Percentiles rank a stretch among this genome's conserved stretches.
These are phyloP conservation scores for Cordyceps tenuipes DNA, from an alignment of 2,329 filamentous ascomycete genomes.

Conservation along the genomic window DNA sequence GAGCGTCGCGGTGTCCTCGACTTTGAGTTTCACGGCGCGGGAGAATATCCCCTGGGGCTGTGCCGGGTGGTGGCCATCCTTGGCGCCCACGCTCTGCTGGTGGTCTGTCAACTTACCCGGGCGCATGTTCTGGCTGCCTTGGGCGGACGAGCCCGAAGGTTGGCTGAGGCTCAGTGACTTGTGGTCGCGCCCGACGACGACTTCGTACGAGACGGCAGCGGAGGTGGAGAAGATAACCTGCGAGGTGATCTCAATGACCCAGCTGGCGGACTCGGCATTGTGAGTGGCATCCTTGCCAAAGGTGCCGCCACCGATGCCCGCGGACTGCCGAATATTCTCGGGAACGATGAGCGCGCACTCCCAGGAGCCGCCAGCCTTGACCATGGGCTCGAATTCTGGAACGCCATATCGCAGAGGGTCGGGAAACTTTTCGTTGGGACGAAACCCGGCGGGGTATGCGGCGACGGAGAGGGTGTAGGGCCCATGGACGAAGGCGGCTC, in stretches of 20 bases:
- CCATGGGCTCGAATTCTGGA: slow-evolving; percentile 89
- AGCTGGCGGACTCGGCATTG: slow-evolving; percentile 56
- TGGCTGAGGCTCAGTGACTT: slow-evolving; percentile 64
- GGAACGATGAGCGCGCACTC: slow-evolving; percentile 72
- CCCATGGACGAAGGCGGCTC: slow-evolving; percentile 92
- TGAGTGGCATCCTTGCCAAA: slow-evolving; percentile 39
- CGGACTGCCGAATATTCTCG: slow-evolving; percentile 62
- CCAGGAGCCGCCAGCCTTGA: slow-evolving; percentile 90
- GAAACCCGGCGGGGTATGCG: slow-evolving; percentile 74
- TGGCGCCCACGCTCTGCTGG: slow-evolving; percentile 52
- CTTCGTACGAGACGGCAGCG: slow-evolving; percentile 79
- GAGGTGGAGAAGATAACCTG: slow-evolving; percentile 91
- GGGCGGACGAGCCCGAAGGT: slow-evolving; percentile 36
- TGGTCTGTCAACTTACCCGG: slow-evolving; percentile 71
- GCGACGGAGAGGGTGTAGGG: slow-evolving; percentile 87
- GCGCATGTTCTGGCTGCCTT: slow-evolving; percentile 42
- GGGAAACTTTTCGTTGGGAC: slow-evolving; percentile 71
- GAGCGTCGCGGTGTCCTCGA: slow-evolving; percentile 80
- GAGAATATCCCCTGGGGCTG: slow-evolving; percentile 76
- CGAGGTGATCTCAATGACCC: slow-evolving; percentile 85
- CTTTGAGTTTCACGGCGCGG: slow-evolving; percentile 64
- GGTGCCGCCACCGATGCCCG: slow-evolving; percentile 36
- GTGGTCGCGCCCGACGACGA: slow-evolving; percentile 77
- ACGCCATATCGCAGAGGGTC: slow-evolving; percentile 62
- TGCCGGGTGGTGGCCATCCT: slow-evolving; percentile 50